Evolutionary conservation across 495 filamentous ascomycete species (phyloP).

Genomic region (Apodospora peruviana): DNA sequence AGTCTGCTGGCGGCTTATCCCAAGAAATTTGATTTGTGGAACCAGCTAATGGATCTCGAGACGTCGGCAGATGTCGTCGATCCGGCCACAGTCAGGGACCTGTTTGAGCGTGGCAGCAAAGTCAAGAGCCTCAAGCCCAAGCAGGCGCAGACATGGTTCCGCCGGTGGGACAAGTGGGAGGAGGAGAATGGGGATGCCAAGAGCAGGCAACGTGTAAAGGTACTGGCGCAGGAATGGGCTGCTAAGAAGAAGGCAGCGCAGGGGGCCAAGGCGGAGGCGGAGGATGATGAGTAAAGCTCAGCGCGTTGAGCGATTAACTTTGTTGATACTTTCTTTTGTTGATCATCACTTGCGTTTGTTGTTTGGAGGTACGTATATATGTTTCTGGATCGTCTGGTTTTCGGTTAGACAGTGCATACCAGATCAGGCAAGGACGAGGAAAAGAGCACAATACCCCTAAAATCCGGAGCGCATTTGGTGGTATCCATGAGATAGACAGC

Average conservation of each 20-base stretch:
- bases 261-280: constrained; percentile 19
- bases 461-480: too few species aligned
- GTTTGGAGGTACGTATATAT: too few species aligned
- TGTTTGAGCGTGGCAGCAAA: constrained; percentile 74
- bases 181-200: constrained; percentile 66
- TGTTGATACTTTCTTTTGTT: too few species aligned
- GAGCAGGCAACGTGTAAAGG: constrained; percentile 65
- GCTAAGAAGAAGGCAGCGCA: constrained; percentile 24
- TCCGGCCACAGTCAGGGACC: constrained; percentile 52
- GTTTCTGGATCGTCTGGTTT: too few species aligned
- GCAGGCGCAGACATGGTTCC: constrained; percentile 75
- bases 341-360: too few species aligned
- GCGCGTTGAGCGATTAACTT: background rate
- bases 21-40: constrained; percentile 89
- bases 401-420: too few species aligned
- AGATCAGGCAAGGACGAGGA: too few species aligned
- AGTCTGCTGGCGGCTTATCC: constrained; percentile 76
- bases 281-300: constrained; percentile 14
- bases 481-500: too few species aligned
- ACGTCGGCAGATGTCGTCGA: constrained; percentile 55
- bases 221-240: constrained; percentile 65
- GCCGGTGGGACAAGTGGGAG: constrained; percentile 78
- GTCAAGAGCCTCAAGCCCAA: constrained; percentile 65
- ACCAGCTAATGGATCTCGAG: constrained; percentile 82
- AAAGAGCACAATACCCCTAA: too few species aligned